A percentile compares a stretch with the other conserved stretches of the same genome.
These are phyloP conservation scores for Tulasnella calospora DNA, from an alignment of 768 basidiomycete genomes.

Conservation along the genomic window DNA sequence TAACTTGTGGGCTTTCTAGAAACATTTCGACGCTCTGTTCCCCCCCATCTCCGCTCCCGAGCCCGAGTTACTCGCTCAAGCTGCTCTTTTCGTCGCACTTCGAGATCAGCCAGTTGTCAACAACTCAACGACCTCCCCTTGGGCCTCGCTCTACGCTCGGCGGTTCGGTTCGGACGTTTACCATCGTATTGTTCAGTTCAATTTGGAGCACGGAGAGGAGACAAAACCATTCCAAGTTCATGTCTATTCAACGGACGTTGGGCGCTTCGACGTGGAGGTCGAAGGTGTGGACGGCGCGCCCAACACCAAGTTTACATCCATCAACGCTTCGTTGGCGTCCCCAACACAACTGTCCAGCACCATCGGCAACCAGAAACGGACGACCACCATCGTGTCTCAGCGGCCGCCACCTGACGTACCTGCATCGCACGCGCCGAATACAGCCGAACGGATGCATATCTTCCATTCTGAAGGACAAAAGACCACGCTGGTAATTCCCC, in stretches of 20 bases:
- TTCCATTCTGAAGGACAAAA: slow-evolving; percentile 53
- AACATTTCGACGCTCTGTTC: slow-evolving; percentile 79
- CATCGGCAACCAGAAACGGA: slow-evolving; percentile 47
- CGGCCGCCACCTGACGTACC: slow-evolving; percentile 44
- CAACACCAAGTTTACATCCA: slow-evolving; percentile 14
- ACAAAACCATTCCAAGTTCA: slow-evolving; percentile 37
- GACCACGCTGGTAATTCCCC: slow-evolving; percentile 59
- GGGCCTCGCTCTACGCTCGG: slow-evolving; percentile 63
- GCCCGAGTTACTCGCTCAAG: slow-evolving; percentile 65
- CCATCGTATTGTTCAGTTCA: slow-evolving; percentile 58
- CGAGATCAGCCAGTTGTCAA: slow-evolving; percentile 47
- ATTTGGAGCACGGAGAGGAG: slow-evolving; percentile 46
- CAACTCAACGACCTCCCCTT: slow-evolving; percentile 43
- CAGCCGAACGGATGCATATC: slow-evolving; percentile 71
- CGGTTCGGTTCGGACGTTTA: slow-evolving; percentile 74
- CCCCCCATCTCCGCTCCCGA: slow-evolving; percentile 56
- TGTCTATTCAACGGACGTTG: slow-evolving; percentile 42
- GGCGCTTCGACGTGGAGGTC: slow-evolving; percentile 50
- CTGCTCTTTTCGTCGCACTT: slow-evolving; percentile 68
- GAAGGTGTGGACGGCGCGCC: slow-evolving; percentile 39
- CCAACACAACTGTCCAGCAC: slow-evolving; percentile 52
- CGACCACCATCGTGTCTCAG: slow-evolving; percentile 74
- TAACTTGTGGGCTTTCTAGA: slow-evolving; percentile 44
- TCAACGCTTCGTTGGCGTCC: slow-evolving; percentile 37
- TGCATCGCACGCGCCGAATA: slow-evolving; percentile 50